Base-by-base conservation (phyloP, 257 asterid species). In the Craterostigma plantagineum region DNA sequence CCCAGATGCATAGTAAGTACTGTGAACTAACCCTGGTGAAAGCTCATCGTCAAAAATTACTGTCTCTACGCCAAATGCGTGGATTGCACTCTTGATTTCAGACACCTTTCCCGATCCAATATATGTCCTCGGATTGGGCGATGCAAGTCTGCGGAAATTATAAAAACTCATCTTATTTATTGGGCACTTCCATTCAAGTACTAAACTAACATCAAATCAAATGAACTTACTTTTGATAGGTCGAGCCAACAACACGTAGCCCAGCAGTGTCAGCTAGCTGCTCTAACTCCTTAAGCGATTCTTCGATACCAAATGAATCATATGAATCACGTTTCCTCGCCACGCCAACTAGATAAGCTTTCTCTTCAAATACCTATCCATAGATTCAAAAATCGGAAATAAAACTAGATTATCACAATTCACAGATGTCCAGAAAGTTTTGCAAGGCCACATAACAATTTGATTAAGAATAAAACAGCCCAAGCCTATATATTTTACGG, bases 241-340 rank as follows among this genome's bases (percentile, higher is more conserved):
- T 90, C 43, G 98, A 82, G 57, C 81, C 98, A 64, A 77, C 92
- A 64, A 82, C 86, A 38, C 30, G 52, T 38, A 90, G 69, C 48
- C 98, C 98, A 63, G 98, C 98, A 15, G 95, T 90, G 35, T 90
- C 98, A 58, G 98, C 98, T 38, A 90, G 74, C 72, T 90, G 98
- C 41, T 71, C 75, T 52, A 90, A 70, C 69, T 90, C 98, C 38
- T 59, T 64, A 14, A 90, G 91, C 15, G 98, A 90, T 13, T 90
- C 95, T 69, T 90, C 98, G 45, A 73, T 73, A 16, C 68, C 63
- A 53, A 83, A 90, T 12, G 81, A 55, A 62, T 61, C 81, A 39
- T 58, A 64, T 0, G 40, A 39, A 27, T 69, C 83, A 43, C 83
- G 81, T 72, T 74, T 87, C 68, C 74, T 65, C 10, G 86, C 67